Evolutionary conservation across 2,329 filamentous ascomycete genomes (phyloP), one percentile per base, ranked within the genome.

Genomic region (Simplicillium sp.): DNA sequence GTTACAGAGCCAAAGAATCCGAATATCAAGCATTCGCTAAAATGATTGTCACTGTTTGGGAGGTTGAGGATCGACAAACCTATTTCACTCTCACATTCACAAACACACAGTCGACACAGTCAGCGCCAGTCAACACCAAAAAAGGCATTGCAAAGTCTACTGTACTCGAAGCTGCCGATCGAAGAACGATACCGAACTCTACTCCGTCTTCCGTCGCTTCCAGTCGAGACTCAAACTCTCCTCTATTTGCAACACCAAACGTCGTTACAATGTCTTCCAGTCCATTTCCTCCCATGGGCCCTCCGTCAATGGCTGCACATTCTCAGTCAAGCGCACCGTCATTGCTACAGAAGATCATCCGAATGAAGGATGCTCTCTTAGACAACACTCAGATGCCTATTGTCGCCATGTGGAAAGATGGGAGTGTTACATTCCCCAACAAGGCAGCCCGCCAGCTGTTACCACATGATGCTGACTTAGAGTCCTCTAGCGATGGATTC

Each of bases 361-460:
- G 80, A 38, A 77, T 90, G 65, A 89, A 88, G 57, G 84, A 89
- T 54, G 83, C 84, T 1, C 68, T 89, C 15, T 64, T 90, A 7
- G 83, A 87, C 53, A 84, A 79, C 32, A 84, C 85, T 18, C 74
- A 78, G 45, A 79, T 86, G 54, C 84, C 85, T 0, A 81, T 87
- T 16, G 66, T 88, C 35, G 81, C 82, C 17, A 84, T 88, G 78
- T 89, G 85, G 85, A 83, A 81, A 53, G 85, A 90, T 48, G 77
- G 82, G 40, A 82, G 76, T 37, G 78, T 87, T 36, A 80, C 77
- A 0, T 79, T 87, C 34, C 80, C 84, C 4, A 90, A 90, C 52
- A 75, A 73, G 49, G 82, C 82, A 4, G 75, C 75, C 11, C 64
- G 72, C 11, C 57, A 62, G 4, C 57, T 82, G n/a, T 68, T 79